Conservation (phyloP, 805 yeast species). For the Ogataea trehalophila region DNA sequence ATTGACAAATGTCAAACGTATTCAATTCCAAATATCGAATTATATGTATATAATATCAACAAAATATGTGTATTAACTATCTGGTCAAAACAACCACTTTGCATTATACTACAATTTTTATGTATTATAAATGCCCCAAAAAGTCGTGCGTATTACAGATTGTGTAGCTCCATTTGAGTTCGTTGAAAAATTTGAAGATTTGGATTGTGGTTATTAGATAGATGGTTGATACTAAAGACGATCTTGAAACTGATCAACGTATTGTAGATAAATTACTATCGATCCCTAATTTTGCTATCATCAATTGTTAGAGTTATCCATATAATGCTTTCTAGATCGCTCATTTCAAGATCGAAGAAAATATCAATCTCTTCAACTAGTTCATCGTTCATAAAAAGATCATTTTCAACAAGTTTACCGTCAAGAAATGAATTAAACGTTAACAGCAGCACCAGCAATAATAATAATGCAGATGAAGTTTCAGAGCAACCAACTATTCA, state of each 20-base stretch:
- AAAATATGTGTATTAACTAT: too few species aligned
- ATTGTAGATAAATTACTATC: too few species aligned
- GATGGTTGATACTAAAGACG: too few species aligned
- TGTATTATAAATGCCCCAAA: not conserved
- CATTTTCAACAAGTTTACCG: not conserved
- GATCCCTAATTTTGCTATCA: too few species aligned
- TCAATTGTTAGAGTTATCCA: not conserved
- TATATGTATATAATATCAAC: not conserved
- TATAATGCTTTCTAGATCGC: not conserved
- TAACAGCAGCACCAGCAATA: not conserved
- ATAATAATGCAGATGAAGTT: not conserved
- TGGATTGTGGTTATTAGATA: too few species aligned
- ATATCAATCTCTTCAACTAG: not conserved
- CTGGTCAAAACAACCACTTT: too few species aligned
- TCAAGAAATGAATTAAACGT: not conserved
- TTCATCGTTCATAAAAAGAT: not conserved
- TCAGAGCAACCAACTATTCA: constrained; percentile 10
- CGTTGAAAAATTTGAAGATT: not conserved
- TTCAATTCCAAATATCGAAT: not conserved
- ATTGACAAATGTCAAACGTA: not conserved
- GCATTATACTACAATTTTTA: too few species aligned
- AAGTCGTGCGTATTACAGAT: not conserved
- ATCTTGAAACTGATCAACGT: too few species aligned
- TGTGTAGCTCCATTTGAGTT: not conserved
- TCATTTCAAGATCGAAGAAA: not conserved